Evolutionary conservation across 2,329 filamentous ascomycete genomes (phyloP).

Genomic region (Parastagonospora avenae): DNA sequence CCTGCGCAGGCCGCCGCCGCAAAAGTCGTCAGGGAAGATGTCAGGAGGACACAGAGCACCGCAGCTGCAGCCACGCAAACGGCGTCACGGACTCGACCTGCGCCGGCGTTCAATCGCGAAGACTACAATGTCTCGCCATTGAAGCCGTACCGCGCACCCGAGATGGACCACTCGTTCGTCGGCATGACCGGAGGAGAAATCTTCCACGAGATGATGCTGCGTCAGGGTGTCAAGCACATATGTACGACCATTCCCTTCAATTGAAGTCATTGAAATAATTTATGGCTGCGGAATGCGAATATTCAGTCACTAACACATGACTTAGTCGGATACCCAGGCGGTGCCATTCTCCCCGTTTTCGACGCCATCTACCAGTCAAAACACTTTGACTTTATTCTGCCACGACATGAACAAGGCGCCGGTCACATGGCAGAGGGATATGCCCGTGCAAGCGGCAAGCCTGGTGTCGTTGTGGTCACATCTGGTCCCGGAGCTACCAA

Average conservation of each 20-base stretch:
- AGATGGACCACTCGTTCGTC: slow-evolving; percentile 72
- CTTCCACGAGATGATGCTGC: slow-evolving; percentile 99
- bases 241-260: slow-evolving; percentile 65
- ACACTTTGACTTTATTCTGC: slow-evolving; percentile 95
- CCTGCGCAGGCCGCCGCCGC: slow-evolving; percentile 39
- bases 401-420: slow-evolving; percentile 94
- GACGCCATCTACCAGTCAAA: slow-evolving; percentile 98
- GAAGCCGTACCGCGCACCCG: slow-evolving; percentile 53
- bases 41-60: slow-evolving; percentile 52
- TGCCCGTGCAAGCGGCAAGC: slow-evolving; percentile 88
- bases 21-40: slow-evolving; percentile 45
- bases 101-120: slow-evolving; percentile 58
- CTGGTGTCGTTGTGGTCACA: slow-evolving; percentile 94
- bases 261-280: slow-evolving; percentile 1
- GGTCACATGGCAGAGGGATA: slow-evolving; percentile 99
- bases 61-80: slow-evolving; percentile 43
- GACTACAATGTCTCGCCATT: slow-evolving; percentile 53
- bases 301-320: slow-evolving; percentile 21
- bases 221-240: slow-evolving; percentile 89
- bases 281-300: neutral
- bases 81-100: slow-evolving; percentile 43
- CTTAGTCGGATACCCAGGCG: slow-evolving; percentile 77
- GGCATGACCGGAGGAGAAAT: slow-evolving; percentile 95
- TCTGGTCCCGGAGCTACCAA: slow-evolving; percentile 97
- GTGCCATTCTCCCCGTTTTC: slow-evolving; percentile 96